phyloP scores from a whole-genome alignment of 345 rosid genomes.

The Bruguiera gymnorhiza region DNA sequence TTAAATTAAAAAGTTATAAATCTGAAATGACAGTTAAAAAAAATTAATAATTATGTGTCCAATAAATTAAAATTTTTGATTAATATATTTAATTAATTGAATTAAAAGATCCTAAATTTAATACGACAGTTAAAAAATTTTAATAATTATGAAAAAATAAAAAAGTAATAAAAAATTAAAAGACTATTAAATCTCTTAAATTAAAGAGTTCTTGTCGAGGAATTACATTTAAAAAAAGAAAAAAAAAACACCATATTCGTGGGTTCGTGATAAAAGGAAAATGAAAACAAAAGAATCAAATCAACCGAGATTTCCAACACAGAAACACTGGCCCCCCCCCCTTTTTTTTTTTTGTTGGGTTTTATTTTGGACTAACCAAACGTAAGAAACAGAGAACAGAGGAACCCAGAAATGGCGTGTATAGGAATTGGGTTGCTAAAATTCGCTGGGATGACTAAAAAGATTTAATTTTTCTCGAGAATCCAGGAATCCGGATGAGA shows the following conservation, averaged over 20 bases:
- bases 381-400: background rate
- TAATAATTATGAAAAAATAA: too few relatives aligned
- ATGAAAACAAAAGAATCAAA: background rate
- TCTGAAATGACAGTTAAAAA: too few relatives aligned
- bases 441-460: background rate
- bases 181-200: too few relatives aligned
- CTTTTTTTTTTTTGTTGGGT: background rate
- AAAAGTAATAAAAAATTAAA: too few relatives aligned
- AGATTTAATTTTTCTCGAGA: slow-evolving; percentile 10
- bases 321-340: background rate
- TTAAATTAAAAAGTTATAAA: too few relatives aligned
- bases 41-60: too few relatives aligned
- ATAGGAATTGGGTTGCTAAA: slow-evolving; percentile 3
- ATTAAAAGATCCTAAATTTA: too few relatives aligned
- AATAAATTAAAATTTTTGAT: too few relatives aligned
- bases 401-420: background rate
- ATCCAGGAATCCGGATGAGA: slow-evolving; percentile 23
- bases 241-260: background rate
- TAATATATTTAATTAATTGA: too few relatives aligned
- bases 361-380: background rate
- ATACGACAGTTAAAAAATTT: too few relatives aligned
- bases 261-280: background rate
- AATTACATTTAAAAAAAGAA: background rate
- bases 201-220: background rate
- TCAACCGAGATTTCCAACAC: too few relatives aligned